These are phyloP conservation scores for Malassezia slooffiae DNA, from an alignment of 1,284 basidiomycete species.

Conservation along the genomic window DNA sequence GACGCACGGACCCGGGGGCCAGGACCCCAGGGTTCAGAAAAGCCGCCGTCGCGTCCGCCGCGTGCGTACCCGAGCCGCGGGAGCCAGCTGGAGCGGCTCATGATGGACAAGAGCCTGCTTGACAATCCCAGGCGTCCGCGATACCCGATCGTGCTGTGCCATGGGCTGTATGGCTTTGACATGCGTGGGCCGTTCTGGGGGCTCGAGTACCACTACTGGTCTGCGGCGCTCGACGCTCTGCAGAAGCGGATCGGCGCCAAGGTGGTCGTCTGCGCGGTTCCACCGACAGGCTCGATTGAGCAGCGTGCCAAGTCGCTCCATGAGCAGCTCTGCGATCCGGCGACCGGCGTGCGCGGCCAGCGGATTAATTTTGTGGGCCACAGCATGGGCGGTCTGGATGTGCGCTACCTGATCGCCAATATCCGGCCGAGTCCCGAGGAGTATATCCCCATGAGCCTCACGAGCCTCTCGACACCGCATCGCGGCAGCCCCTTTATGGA, in stretches of 20 bases:
- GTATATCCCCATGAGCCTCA: slow-evolving; percentile 77
- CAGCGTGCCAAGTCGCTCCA: slow-evolving; percentile 72
- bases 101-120: slow-evolving; percentile 7
- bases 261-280: slow-evolving; percentile 88
- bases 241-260: slow-evolving; percentile 74
- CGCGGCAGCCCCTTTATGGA: slow-evolving; percentile 97
- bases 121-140: slow-evolving; percentile 49
- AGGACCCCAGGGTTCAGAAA: too few relatives aligned
- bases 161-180: slow-evolving; percentile 82
- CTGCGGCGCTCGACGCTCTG: slow-evolving; percentile 70
- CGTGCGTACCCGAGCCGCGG: slow-evolving; percentile 1
- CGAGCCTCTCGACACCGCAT: slow-evolving; percentile 85
- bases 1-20: too few relatives aligned
- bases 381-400: slow-evolving; percentile 61
- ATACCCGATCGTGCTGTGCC: slow-evolving; percentile 84
- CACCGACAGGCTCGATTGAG: slow-evolving; percentile 80
- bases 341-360: slow-evolving; percentile 52
- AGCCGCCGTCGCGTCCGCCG: too few relatives aligned
- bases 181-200: slow-evolving; percentile 64
- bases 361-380: slow-evolving; percentile 88
- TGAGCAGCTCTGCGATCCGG: slow-evolving; percentile 57
- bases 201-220: slow-evolving; percentile 81
- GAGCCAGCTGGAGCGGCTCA: slow-evolving; percentile 7
- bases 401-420: slow-evolving; percentile 72
- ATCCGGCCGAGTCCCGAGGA: slow-evolving; percentile 59